Conservation (phyloP, 352 stramenopile species). For the Plasmopara muralis region DNA sequence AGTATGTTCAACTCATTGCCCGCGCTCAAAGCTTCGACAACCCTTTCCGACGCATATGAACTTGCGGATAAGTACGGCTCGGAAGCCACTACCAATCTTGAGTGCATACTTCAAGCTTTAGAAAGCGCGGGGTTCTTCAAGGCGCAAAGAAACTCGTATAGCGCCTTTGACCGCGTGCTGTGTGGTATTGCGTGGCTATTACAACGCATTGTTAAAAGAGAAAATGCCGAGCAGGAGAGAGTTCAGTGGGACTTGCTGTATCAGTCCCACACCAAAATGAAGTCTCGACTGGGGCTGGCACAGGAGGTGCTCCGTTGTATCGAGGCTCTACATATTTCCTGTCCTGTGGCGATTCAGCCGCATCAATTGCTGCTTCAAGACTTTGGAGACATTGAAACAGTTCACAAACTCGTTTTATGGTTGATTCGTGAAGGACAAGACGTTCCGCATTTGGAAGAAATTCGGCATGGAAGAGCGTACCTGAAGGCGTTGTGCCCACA, state of each 20-base stretch:
- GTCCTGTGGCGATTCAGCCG: constrained; percentile 41
- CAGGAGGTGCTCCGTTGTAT: constrained; percentile 50
- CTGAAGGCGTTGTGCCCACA: constrained; percentile 19
- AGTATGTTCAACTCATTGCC: constrained; percentile 22
- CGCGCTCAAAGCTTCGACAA: constrained; percentile 1
- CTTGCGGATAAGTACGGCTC: constrained; percentile 29
- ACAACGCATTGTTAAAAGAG: constrained; percentile 45
- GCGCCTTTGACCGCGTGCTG: constrained; percentile 59
- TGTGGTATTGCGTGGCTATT: constrained; percentile 54
- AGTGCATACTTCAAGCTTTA: constrained; percentile 26
- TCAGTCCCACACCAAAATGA: constrained; percentile 60
- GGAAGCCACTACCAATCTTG: constrained; percentile 30
- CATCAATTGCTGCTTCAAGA: constrained; percentile 76
- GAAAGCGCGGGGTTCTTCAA: constrained; percentile 40
- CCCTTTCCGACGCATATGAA: constrained; percentile 22
- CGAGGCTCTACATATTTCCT: constrained; percentile 27
- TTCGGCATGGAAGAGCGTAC: constrained; percentile 27
- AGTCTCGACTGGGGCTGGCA: constrained; percentile 53
- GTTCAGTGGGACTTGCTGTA: constrained; percentile 66
- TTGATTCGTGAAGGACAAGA: constrained; percentile 37
- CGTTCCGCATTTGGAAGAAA: constrained; percentile 31
- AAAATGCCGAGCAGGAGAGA: constrained; percentile 31
- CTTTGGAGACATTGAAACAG: constrained; percentile 59
- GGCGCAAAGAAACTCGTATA: constrained; percentile 32
- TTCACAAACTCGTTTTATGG: constrained; percentile 46